phyloP scores from a whole-genome alignment of 768 basidiomycete species.

The Termitomyces eurrhizus region DNA sequence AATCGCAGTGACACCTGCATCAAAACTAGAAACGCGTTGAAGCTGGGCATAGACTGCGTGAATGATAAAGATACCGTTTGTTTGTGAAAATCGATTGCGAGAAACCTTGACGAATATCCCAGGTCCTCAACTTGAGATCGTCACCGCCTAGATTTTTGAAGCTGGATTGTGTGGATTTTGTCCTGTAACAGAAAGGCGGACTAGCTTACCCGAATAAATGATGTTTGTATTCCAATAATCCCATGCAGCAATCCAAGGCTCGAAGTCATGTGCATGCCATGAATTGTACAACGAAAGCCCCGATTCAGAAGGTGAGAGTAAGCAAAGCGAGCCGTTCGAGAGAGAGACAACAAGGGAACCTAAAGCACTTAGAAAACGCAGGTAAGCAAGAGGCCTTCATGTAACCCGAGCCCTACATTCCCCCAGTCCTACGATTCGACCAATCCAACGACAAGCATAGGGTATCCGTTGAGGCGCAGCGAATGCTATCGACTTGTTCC shows the following conservation, averaged over 20 bases:
- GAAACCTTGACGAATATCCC: constrained; percentile 78
- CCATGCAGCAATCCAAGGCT: constrained; percentile 94
- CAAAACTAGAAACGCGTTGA: constrained; percentile 54
- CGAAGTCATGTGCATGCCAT: constrained; percentile 91
- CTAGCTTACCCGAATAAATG: constrained; percentile 71
- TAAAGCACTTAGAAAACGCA: constrained; percentile 31
- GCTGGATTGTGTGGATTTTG: neutral
- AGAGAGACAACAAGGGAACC: constrained; percentile 75
- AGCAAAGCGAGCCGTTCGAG: constrained; percentile 73
- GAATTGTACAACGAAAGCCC: constrained; percentile 43
- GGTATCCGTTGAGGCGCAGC: constrained; percentile 48
- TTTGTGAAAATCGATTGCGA: constrained; percentile 63
- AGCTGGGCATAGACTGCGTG: neutral
- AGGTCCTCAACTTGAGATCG: constrained; percentile 83
- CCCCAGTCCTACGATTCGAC: constrained; percentile 64
- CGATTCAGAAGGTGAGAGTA: constrained; percentile 47
- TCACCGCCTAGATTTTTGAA: constrained; percentile 68
- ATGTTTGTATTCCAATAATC: constrained; percentile 79
- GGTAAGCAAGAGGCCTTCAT: neutral
- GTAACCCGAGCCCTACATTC: constrained; percentile 32
- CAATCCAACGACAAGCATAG: constrained; percentile 94
- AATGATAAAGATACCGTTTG: constrained; percentile 46
- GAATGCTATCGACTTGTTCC: constrained; percentile 34
- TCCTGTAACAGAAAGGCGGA: neutral
- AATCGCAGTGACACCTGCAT: constrained; percentile 89